phyloP scores from a whole-genome alignment of 495 filamentous ascomycete species.

The Copromyces sp. region DNA sequence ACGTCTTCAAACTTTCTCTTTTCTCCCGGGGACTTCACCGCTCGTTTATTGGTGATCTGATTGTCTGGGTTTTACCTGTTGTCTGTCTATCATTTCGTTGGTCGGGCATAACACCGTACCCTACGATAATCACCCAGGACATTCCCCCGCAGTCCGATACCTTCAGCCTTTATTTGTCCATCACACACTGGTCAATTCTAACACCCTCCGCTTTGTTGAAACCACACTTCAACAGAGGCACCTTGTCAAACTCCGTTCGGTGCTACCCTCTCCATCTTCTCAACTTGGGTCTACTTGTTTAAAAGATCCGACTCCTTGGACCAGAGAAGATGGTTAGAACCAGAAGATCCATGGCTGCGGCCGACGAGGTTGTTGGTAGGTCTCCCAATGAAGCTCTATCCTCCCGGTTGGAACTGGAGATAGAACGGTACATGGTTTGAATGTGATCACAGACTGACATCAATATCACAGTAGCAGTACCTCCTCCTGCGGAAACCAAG shows the following conservation, averaged over 20 bases:
- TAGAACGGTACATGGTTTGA: neutral
- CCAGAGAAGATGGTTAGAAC: conserved; percentile 13
- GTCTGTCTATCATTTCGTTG: neutral
- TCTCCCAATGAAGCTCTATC: neutral
- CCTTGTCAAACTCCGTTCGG: neutral
- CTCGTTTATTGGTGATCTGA: neutral
- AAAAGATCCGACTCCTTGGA: neutral
- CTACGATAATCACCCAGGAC: neutral
- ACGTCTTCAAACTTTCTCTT: neutral
- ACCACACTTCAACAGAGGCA: neutral
- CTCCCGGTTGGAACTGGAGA: neutral
- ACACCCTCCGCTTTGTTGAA: neutral
- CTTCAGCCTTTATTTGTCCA: neutral
- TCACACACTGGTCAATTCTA: neutral
- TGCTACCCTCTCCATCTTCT: neutral
- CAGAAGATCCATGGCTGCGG: conserved; percentile 15
- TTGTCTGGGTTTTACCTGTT: neutral
- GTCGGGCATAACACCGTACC: neutral
- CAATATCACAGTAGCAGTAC: conserved; percentile 1
- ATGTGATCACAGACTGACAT: neutral
- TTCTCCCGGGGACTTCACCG: neutral
- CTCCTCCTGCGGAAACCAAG: conserved; percentile 1
- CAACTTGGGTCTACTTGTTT: neutral
- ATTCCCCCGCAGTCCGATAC: neutral
- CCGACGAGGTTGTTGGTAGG: conserved; percentile 12